Evolutionary conservation across 2,329 filamentous ascomycete species (phyloP), one percentile per base, ranked within the genome.

Genomic region (Paecilomyces sp.): DNA sequence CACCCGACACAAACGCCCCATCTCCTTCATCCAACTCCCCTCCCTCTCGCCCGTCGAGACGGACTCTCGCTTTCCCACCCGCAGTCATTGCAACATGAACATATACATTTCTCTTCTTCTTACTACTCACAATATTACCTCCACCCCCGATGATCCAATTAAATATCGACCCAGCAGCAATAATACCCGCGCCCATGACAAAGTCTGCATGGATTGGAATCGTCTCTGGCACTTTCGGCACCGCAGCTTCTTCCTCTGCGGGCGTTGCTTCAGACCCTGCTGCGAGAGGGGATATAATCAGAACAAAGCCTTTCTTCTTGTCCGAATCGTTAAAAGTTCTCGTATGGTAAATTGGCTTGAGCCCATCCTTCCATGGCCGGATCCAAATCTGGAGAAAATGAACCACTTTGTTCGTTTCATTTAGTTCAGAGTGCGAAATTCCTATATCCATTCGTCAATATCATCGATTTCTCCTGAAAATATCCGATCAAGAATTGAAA

Each of bases 371-470:
- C 83, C 90, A 92, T 0, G 91, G 91, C 57, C 90, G 79, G 1
- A 87, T 90, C 91, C 91, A 95, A 67, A 95, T 94, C 75, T 95
- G 91, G 36, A 95, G 77, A 71, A 95, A 95, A 71, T 95, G 91
- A 15, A 90, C 88, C 53, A 90, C 84, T n/a, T 82, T 77, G 58
- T 77, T 72, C 71, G 33, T 36, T 75, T 93, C 87, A 74, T 93
- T 93, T 76, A 88, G 86, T 76, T 96, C 91, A 7, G 86, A 89
- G 74, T 96, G 91, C 1, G 90, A 85, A 67, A 95, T 87, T 8
- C 85, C 84, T 75, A 18, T 53, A 6, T 57, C 58, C 31, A 59
- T 76, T 36, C 9, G 13, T 36, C 13, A 36, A 8, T 11, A 36
- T 36, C 13, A 36, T 36, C 9, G 3, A 36, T 28, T 28, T 28